Conservation (phyloP, 306 rosid genomes). For the Gastrolobium villosum region DNA sequence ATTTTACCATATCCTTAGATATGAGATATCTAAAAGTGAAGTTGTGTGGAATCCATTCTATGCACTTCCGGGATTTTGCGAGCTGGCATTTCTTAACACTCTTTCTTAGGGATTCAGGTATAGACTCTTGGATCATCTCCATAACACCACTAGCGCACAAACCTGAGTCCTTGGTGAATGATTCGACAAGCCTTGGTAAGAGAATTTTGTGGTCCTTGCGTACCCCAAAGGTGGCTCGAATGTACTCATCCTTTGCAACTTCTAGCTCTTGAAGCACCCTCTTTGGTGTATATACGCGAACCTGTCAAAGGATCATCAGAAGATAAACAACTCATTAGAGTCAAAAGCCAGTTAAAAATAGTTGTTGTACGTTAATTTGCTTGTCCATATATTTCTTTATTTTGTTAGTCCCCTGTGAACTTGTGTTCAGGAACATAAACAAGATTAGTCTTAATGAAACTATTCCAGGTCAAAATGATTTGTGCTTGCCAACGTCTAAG, state of each 20-base stretch:
- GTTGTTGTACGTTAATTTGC: not conserved
- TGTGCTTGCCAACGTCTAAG: not conserved
- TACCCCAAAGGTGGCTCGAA: conserved; percentile 84
- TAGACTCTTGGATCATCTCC: conserved; percentile 76
- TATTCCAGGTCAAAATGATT: not conserved
- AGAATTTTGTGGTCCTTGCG: conserved; percentile 81
- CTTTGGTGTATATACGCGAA: conserved; percentile 82
- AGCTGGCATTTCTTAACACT: conserved; percentile 63
- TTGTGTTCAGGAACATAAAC: conserved; percentile 1
- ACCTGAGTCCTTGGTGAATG: conserved; percentile 77
- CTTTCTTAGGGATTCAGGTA: conserved; percentile 84
- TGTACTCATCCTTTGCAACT: conserved; percentile 78
- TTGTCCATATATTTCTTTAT: conserved; percentile 13
- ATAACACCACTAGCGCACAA: conserved; percentile 67
- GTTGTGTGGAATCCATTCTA: conserved; percentile 87
- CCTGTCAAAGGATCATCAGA: conserved; percentile 55
- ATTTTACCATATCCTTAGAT: conserved; percentile 81
- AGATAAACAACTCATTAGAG: not conserved
- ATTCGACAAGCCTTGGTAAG: conserved; percentile 82
- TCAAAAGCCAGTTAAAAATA: not conserved
- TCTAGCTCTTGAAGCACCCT: conserved; percentile 77
- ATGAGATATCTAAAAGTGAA: conserved; percentile 87
- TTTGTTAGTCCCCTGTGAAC: conserved; percentile 4
- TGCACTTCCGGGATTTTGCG: conserved; percentile 72
- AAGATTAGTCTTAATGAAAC: not conserved